Base-by-base conservation (phyloP, 805 yeast genomes). In the Cyberlindnera xylosilytica region DNA sequence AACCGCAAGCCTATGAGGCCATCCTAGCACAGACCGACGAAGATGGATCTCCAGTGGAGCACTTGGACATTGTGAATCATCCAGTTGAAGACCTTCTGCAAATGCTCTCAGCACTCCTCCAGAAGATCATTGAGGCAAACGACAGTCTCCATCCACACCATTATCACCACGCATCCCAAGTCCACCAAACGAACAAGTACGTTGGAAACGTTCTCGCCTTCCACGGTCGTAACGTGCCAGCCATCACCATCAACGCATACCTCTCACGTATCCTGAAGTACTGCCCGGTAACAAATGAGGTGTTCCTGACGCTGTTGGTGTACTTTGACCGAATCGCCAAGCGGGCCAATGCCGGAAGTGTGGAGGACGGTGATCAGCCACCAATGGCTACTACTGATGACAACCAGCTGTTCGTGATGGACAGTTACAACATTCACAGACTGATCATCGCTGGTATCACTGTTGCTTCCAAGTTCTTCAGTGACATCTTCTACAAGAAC, bases 261-360 rank as follows among this genome's bases (percentile, higher is more conserved):
- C 72, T 93, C 46, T 77, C 87, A 33, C 79, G 99, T 58, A 91
- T 93, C 22, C 77, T 91, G 61, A 91, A 91, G 64, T 93, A 93
- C 66, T 93, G 99, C 63, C 98, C 99, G 0, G 93, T 93, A n/a
- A 90, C 99, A 3, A 91, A 91, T 64, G 98, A 93, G 61, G 98
- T 93, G 26, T 93, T 90, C 63, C 68, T 93, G 36, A 83, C 96
- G 29, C 66, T 93, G 27, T 71, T 93, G 54, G 97, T 93, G 23
- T 93, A 93, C 63, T 89, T 93, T 66, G 99, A 93, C 65, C 70
- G 98, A 49, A 88, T 91, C 34, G 93, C 96, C 16, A 87, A 87
- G 57, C 74, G 87, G 48, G 88, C 93, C 33, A 84, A 86, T 57
- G 74, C 67, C 24, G 69, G 68, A 3, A 66, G 64, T 20, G 54